These are phyloP conservation scores for Pezicula rhizophila DNA, from an alignment of 2,329 filamentous ascomycete genomes.

Conservation along the genomic window DNA sequence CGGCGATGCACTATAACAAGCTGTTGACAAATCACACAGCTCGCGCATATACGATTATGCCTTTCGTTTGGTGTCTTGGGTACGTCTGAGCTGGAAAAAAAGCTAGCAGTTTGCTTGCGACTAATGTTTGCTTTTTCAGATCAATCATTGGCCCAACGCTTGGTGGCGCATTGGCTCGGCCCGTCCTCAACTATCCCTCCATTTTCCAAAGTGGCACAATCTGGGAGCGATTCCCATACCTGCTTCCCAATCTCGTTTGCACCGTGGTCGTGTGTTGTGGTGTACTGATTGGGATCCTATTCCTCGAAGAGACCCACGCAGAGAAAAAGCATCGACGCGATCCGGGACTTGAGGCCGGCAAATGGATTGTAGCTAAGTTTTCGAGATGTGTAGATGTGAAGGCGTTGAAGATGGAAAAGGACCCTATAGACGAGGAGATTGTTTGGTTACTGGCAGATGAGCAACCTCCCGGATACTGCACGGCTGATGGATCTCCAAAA, in stretches of 20 bases:
- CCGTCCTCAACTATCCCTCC: slow-evolving; percentile 73
- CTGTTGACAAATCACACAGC: slow-evolving; percentile 42
- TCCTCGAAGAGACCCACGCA: slow-evolving; percentile 89
- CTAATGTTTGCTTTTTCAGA: slow-evolving; percentile 35
- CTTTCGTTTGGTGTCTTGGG: slow-evolving; percentile 95
- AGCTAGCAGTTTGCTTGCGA: slow-evolving; percentile 19
- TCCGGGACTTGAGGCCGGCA: slow-evolving; percentile 68
- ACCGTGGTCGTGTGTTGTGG: slow-evolving; percentile 71
- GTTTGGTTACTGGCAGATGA: slow-evolving; percentile 58
- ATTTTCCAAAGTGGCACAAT: slow-evolving; percentile 68
- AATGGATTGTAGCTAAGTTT: slow-evolving; percentile 52
- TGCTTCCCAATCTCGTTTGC: slow-evolving; percentile 89
- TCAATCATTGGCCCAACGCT: slow-evolving; percentile 91
- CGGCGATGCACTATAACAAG: slow-evolving; percentile 21
- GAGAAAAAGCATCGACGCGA: slow-evolving; percentile 74
- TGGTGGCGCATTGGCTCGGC: slow-evolving; percentile 82
- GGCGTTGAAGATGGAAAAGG: slow-evolving; percentile 31
- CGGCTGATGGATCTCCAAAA: slow-evolving; percentile 49
- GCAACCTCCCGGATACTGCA: slow-evolving; percentile 63
- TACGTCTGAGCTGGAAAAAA: slow-evolving; percentile 34
- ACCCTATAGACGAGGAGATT: slow-evolving; percentile 32
- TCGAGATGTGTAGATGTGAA: slow-evolving; percentile 23
- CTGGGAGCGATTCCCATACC: slow-evolving; percentile 82
- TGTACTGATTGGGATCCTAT: slow-evolving; percentile 72
- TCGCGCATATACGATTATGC: slow-evolving; percentile 95